Percentiles rank a stretch among this genome's conserved stretches.
These are phyloP conservation scores for Ormosia emarginata DNA, from an alignment of 306 rosid species.

Conservation along the genomic window DNA sequence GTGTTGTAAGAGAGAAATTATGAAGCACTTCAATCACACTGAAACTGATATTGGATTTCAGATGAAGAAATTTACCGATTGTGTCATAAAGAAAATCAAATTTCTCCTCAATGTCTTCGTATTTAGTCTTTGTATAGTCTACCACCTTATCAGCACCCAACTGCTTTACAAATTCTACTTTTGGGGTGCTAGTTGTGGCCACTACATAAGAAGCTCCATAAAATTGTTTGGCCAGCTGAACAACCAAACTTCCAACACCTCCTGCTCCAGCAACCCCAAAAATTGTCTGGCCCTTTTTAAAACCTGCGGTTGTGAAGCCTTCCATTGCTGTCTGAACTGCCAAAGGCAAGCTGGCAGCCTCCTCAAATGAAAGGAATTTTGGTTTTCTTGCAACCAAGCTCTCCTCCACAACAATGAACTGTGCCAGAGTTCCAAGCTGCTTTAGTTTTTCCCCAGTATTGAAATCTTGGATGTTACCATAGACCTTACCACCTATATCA, in stretches of 20 bases:
- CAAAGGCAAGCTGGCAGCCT: constrained; percentile 48
- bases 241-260: constrained; percentile 44
- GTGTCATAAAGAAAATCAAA: constrained; percentile 43
- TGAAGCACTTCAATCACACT: background rate
- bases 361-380: constrained; percentile 38
- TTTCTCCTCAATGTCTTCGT: constrained; percentile 30
- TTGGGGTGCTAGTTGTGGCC: constrained; percentile 40
- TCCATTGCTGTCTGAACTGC: constrained; percentile 45
- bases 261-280: constrained; percentile 49
- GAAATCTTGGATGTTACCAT: constrained; percentile 51
- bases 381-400: constrained; percentile 35
- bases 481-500: constrained; percentile 38
- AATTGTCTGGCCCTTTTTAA: constrained; percentile 31
- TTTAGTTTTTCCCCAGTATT: constrained; percentile 15
- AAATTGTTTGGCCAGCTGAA: constrained; percentile 40
- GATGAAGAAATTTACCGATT: constrained; percentile 24
- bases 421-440: constrained; percentile 48
- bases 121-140: constrained; percentile 31
- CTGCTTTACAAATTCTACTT: constrained; percentile 33
- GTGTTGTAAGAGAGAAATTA: background rate
- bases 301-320: constrained; percentile 34
- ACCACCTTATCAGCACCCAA: constrained; percentile 45
- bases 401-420: constrained; percentile 41
- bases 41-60: background rate
- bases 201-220: constrained; percentile 42